Evolutionary conservation across 805 yeast species (phyloP).

Genomic region (Monosporozyma aquatica): DNA sequence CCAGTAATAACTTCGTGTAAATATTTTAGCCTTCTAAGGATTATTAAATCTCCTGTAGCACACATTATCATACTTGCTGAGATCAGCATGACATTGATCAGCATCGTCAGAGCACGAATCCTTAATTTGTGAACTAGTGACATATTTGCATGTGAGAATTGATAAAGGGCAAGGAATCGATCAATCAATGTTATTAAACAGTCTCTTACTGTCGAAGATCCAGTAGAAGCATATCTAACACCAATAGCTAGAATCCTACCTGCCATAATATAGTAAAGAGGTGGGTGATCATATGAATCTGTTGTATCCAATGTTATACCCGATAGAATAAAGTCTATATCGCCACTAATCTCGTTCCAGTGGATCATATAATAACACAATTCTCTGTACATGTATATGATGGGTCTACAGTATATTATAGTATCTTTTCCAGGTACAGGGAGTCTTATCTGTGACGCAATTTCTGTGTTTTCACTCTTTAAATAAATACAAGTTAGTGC

Average conservation of each 20-base stretch:
- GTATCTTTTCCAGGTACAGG: slow-evolving; percentile 35
- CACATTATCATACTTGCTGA: slow-evolving; percentile 73
- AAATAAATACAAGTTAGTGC: slow-evolving; percentile 69
- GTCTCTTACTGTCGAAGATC: slow-evolving; percentile 43
- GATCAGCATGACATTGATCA: slow-evolving; percentile 52
- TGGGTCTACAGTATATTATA: slow-evolving; percentile 47
- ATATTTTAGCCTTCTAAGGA: slow-evolving; percentile 61
- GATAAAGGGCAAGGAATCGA: slow-evolving; percentile 25
- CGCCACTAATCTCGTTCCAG: slow-evolving; percentile 56
- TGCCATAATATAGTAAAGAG: slow-evolving; percentile 55
- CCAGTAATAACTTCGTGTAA: slow-evolving; percentile 50
- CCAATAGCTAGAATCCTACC: slow-evolving; percentile 74
- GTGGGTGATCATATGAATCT: slow-evolving; percentile 49
- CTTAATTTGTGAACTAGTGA: slow-evolving; percentile 55
- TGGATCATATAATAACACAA: slow-evolving; percentile 55
- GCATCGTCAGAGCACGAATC: slow-evolving; percentile 39
- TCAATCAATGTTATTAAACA: slow-evolving; percentile 30
- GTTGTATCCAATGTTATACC: slow-evolving; percentile 21
- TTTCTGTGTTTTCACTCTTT: slow-evolving; percentile 48
- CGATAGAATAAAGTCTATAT: slow-evolving; percentile 24
- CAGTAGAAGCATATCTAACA: slow-evolving; percentile 65
- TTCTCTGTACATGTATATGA: slow-evolving; percentile 55
- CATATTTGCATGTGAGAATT: slow-evolving; percentile 8
- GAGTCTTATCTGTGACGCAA: slow-evolving; percentile 55
- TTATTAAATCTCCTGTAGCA: slow-evolving; percentile 81